These are phyloP conservation scores for Multifurca ochricompacta DNA, from an alignment of 768 basidiomycete species.

Conservation along the genomic window DNA sequence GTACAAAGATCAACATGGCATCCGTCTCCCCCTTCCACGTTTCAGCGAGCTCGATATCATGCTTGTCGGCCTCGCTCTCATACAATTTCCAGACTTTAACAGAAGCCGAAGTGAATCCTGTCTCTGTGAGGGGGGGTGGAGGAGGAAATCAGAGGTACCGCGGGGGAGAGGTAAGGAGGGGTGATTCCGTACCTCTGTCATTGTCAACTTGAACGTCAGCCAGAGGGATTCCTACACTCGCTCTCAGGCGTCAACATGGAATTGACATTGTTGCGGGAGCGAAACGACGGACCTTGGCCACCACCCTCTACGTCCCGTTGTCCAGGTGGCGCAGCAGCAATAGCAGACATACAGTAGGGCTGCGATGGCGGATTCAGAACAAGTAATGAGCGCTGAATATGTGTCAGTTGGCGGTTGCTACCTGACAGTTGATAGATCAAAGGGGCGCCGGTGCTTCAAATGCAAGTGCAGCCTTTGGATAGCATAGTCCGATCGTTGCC, in stretches of 20 bases:
- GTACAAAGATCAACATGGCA: constrained; percentile 18
- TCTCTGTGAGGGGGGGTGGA: background rate
- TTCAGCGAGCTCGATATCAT: constrained; percentile 10
- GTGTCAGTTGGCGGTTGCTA: too few relatives aligned
- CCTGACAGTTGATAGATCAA: too few relatives aligned
- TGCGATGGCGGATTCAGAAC: too few relatives aligned
- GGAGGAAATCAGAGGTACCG: background rate
- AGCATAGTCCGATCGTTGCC: too few relatives aligned
- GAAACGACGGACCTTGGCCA: background rate
- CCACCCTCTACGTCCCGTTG: background rate
- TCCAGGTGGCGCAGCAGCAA: background rate
- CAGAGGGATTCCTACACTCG: background rate
- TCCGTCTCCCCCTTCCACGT: constrained; percentile 18
- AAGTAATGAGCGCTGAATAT: too few relatives aligned
- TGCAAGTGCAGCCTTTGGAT: too few relatives aligned
- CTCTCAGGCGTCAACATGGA: background rate
- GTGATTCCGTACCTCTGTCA: background rate
- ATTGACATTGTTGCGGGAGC: background rate
- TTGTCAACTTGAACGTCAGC: too few relatives aligned
- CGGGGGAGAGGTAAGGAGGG: background rate
- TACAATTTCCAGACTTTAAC: constrained; percentile 13
- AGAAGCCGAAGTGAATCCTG: background rate
- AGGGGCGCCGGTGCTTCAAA: too few relatives aligned
- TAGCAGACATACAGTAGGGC: background rate
- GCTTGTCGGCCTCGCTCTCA: constrained; percentile 6